These are phyloP conservation scores for Keithomyces neogunnii DNA, from an alignment of 2,329 filamentous ascomycete species.

Conservation along the genomic window DNA sequence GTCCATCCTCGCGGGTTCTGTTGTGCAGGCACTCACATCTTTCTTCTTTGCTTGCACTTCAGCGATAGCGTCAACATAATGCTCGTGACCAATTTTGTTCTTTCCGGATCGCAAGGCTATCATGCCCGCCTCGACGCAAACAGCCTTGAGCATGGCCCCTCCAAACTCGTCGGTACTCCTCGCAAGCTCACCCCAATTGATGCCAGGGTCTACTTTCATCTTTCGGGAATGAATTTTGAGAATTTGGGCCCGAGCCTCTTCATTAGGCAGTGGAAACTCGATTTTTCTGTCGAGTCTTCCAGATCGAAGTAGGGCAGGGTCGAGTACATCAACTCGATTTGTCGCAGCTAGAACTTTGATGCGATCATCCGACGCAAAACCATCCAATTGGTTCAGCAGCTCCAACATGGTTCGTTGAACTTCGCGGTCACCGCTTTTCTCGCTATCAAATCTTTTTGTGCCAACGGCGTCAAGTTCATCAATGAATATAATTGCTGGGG, in stretches of 20 bases:
- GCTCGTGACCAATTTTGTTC: conserved; percentile 94
- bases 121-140: conserved; percentile 98
- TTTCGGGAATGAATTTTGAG: conserved; percentile 95
- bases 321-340: conserved; percentile 88
- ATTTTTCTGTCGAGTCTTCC: conserved; percentile 95
- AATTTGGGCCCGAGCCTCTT: conserved; percentile 95
- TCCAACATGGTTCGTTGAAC: conserved; percentile 99
- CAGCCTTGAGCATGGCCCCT: conserved; percentile 94
- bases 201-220: conserved; percentile 88
- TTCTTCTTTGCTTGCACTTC: conserved; percentile 97
- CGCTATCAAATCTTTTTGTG: conserved; percentile 96
- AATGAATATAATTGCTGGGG: conserved; percentile 98
- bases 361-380: conserved; percentile 91
- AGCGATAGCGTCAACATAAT: conserved; percentile 96
- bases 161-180: conserved; percentile 98
- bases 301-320: conserved; percentile 83
- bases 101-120: conserved; percentile 91
- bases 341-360: conserved; percentile 95
- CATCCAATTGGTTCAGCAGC: conserved; percentile 94
- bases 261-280: conserved; percentile 95
- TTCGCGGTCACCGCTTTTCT: conserved; percentile 95
- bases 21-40: conserved; percentile 48
- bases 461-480: conserved; percentile 98
- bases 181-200: conserved; percentile 95
- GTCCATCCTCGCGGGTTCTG: background rate